Evolutionary conservation across 1,139 yeast species (phyloP), one percentile per base, ranked within the genome.

Genomic region (Candida freyschussii): DNA sequence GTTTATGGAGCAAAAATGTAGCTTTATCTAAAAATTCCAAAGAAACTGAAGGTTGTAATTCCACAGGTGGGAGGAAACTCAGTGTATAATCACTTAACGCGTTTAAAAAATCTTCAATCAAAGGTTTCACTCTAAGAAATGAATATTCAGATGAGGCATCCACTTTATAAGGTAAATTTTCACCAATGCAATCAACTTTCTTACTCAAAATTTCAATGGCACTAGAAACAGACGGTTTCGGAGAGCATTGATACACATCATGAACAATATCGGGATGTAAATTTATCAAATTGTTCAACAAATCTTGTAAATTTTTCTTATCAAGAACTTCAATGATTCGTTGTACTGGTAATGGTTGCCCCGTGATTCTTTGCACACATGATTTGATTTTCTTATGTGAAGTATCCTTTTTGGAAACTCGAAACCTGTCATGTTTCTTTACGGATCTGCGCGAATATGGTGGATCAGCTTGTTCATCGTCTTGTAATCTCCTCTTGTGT

Each of bases 1-100:
- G 62, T 37, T 69, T 70, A 43, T 75, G 76, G 40, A 87, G 67
- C 39, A 84, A 60, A 31, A 63, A 63, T 1, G 94, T 78, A 30
- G 86, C 74, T 25, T 69, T 68, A 50, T 81, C 82, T 41, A 86
- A 66, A 49, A 84, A 85, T 32, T 69, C 71, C 31, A 87, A 63
- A 2, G 93, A 73, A 37, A 69, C 50, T 47, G 69, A 53, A 13
- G 72, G 60, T 46, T 75, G 75, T 13, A 65, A 54, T 52, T 81
- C 87, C 37, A 75, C 69, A 8, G 95, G 95, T 14, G 95, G 95
- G 41, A 87, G 65, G 52, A 81, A 83, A 50, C 75, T 78, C 43
- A 83, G 65, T 7, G 86, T 77, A 54, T 80, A 87, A 57, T 87
- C 97, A 25, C 84, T 75, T 34, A 89, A 62, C 29, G 93, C 79